These are phyloP conservation scores for Magnusiomyces ingens DNA, from an alignment of 1,139 yeast genomes.

Conservation along the genomic window DNA sequence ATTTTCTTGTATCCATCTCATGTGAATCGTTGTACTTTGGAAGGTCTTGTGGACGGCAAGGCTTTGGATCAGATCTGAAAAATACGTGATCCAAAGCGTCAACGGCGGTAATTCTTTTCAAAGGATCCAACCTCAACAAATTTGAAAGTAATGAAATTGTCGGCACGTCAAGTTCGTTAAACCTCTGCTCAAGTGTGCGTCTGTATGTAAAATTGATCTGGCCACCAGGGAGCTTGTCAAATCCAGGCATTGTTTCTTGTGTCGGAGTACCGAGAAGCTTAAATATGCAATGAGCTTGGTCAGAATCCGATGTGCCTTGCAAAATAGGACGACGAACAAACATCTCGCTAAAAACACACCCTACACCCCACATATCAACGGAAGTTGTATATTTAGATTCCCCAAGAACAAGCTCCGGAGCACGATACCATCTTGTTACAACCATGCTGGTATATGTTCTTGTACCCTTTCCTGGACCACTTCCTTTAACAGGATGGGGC, in stretches of 20 bases:
- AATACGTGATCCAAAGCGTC: constrained; percentile 69
- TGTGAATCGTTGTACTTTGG: constrained; percentile 81
- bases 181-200: constrained; percentile 50
- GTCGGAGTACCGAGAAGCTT: constrained; percentile 77
- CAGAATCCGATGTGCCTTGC: constrained; percentile 81
- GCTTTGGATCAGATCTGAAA: constrained; percentile 59
- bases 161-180: constrained; percentile 26
- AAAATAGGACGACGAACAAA: constrained; percentile 76
- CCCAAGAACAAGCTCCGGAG: constrained; percentile 86
- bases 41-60: constrained; percentile 48
- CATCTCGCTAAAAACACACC: constrained; percentile 92
- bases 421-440: constrained; percentile 95
- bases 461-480: constrained; percentile 53
- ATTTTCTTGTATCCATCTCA: constrained; percentile 68
- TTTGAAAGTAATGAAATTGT: constrained; percentile 30
- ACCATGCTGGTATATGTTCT: constrained; percentile 81
- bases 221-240: constrained; percentile 56
- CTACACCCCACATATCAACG: constrained; percentile 95
- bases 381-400: constrained; percentile 86
- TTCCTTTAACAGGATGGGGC: constrained; percentile 47
- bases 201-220: constrained; percentile 38
- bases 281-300: constrained; percentile 80
- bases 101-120: constrained; percentile 63
- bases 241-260: constrained; percentile 57
- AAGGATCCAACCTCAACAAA: constrained; percentile 50